phyloP scores from a whole-genome alignment of 2,329 filamentous ascomycete species.

The Cercospora nicotianae region DNA sequence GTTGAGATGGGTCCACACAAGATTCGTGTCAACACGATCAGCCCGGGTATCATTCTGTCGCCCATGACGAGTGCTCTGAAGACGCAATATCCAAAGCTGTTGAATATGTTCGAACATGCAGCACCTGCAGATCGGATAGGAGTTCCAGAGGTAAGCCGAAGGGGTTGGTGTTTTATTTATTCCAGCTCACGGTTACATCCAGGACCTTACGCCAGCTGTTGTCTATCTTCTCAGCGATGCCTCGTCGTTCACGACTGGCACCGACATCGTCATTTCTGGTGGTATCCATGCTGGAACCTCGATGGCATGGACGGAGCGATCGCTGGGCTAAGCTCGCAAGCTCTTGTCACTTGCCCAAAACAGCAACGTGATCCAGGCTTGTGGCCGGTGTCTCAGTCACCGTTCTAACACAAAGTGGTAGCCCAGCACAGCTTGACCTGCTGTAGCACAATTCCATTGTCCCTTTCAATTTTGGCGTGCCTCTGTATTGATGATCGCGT shows the following conservation, averaged over 20 bases:
- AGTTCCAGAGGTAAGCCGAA: slow-evolving; percentile 36
- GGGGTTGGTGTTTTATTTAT: too few relatives aligned
- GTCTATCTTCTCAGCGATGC: slow-evolving; percentile 20
- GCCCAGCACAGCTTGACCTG: not conserved
- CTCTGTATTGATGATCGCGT: not conserved
- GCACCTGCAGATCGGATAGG: slow-evolving; percentile 20
- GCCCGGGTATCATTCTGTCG: slow-evolving; percentile 36
- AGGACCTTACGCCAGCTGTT: slow-evolving; percentile 44
- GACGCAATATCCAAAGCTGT: slow-evolving; percentile 24
- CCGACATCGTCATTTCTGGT: slow-evolving; percentile 20
- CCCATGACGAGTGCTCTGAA: slow-evolving; percentile 26
- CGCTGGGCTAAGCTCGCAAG: not conserved
- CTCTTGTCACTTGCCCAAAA: not conserved
- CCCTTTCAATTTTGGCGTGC: not conserved
- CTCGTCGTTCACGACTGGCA: slow-evolving; percentile 20
- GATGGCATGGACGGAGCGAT: slow-evolving; percentile 7
- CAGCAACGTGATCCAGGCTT: too few relatives aligned
- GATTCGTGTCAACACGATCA: slow-evolving; percentile 38
- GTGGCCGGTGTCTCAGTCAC: not conserved
- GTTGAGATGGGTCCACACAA: slow-evolving; percentile 27
- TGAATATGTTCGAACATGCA: slow-evolving; percentile 22
- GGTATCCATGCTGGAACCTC: slow-evolving; percentile 22
- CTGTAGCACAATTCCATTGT: not conserved
- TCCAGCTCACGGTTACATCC: slow-evolving; percentile 15
- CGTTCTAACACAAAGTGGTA: not conserved